Base-by-base conservation (phyloP, 768 basidiomycete genomes). In the Gymnopilus junonius region DNA sequence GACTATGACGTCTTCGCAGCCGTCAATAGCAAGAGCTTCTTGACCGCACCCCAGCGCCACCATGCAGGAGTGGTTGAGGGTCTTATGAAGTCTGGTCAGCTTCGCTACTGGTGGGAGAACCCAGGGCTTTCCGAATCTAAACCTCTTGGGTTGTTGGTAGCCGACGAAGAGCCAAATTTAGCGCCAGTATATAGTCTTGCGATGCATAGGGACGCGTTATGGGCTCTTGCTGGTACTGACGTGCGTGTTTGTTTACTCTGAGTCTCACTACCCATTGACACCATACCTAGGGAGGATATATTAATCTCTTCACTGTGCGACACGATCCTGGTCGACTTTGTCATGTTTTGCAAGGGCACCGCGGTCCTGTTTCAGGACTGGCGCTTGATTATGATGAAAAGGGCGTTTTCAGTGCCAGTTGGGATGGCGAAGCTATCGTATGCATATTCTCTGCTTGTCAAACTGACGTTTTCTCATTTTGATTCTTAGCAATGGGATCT, bases 71-170 rank as follows among this genome's bases (percentile, higher is more conserved):
- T 97, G 25, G 94, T 96, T 11, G 95, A 97, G 74, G 93, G 94
- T 6, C 89, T 91, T 55, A 92, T 94, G 84, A 96, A 96, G 73
- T 87, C 93, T 11, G 95, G 92, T 0, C 92, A 95, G 61, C 80
- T 92, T 29, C 84, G 90, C 39, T 93, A 81, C 58, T 98, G 96
- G 94, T 98, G 94, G 94, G 93, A 92, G 76, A 95, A 95, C 71
- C 85, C 86, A 11, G 69, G 72, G 6, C 64, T 74, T 29, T 70
- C 71, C 39, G 77, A 75, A 51, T 61, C 67, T 12, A 69, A 55
- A 70, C 65, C 65, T 23, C 60, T 66, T 60, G 71, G 73, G 45
- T 61, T 65, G 25, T 62, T 68, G 32, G 67, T 74, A 23, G 75
- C 74, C 58, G 83, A 83, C 25, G 86, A 87, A 21, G 88, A 89